Evolutionary conservation across 2,329 filamentous ascomycete genomes (phyloP), one percentile per base, ranked within the genome.

Genomic region (Hansfordia pulvinata): DNA sequence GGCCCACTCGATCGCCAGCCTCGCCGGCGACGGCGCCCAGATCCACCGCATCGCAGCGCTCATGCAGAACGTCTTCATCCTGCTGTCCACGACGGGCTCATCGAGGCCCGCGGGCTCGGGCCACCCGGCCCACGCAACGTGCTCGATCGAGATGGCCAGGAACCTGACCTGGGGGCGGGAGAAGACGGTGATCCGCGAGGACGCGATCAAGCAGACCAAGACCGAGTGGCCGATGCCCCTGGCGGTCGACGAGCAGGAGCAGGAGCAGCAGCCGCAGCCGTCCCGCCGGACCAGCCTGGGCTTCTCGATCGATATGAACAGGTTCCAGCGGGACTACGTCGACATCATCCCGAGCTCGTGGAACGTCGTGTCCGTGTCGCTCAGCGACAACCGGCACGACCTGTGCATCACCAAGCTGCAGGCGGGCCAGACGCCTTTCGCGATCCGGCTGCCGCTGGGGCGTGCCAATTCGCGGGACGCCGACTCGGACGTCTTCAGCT

Each of bases 321-420:
- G 62, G 15, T 92, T 93, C 42, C 80, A 88, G 46, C 64, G 67
- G 35, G 70, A 86, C 23, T 93, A 85, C 40, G 65, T 94, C 26
- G 81, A 94, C 42, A 78, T 88, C 26, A 73, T 98, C 5, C 92
- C 90, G 0, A 55, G 62, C 20, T 62, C 66, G 6, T 98, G 90
- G 90, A 84, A 75, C 24, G 79, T 86, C 2, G 60, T 98, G 8
- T 96, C 86, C 0, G 58, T 98, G 23, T 80, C 80, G 0, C 54
- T 98, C 10, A 90, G 80, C 43, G 81, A 93, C 28, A 77, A 76
- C 38, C 69, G 66, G 20, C 79, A 83, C 29, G 90, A 96, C 44
- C 67, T 98, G 4, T 85, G 82, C 38, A 76, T 96, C 35, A 86
- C 83, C n/a, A 84, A 84, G 41, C 72, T 93, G 18, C 75, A 82